These are phyloP conservation scores for Spizellomyces punctatus DNA, from an alignment of 192 early-diverging fungal genomes.

Conservation along the genomic window DNA sequence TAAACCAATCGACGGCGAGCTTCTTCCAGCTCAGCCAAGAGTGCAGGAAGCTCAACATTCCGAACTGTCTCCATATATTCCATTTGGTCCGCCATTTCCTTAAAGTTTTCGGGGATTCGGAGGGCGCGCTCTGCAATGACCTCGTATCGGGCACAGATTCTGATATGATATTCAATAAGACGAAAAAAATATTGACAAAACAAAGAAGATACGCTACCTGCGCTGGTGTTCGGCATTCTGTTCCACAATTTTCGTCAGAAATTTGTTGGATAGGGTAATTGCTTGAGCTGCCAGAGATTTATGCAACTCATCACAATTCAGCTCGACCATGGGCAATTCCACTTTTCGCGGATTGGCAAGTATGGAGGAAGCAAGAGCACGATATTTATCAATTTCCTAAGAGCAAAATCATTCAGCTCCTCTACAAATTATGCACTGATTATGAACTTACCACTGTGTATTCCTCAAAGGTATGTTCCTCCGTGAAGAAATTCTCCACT, in stretches of 20 bases:
- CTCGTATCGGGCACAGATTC: constrained; percentile 58
- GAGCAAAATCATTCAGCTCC: background rate
- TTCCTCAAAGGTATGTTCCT: constrained; percentile 59
- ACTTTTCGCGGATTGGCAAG: constrained; percentile 42
- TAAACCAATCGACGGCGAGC: constrained; percentile 53
- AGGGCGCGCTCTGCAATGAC: constrained; percentile 54
- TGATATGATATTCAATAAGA: background rate
- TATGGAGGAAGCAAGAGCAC: constrained; percentile 40
- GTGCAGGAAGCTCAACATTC: constrained; percentile 47
- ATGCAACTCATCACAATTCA: constrained; percentile 58
- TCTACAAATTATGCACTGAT: background rate
- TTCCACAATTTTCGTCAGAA: constrained; percentile 52
- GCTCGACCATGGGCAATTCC: constrained; percentile 56
- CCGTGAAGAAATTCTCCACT: constrained; percentile 43
- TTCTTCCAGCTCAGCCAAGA: constrained; percentile 55
- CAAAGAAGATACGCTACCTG: constrained; percentile 26
- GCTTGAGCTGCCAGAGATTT: constrained; percentile 41
- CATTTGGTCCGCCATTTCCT: constrained; percentile 69
- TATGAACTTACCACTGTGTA: constrained; percentile 39
- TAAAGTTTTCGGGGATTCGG: constrained; percentile 59
- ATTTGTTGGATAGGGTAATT: constrained; percentile 45
- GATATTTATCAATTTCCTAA: constrained; percentile 59
- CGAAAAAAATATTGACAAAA: background rate
- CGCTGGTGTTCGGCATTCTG: constrained; percentile 54
- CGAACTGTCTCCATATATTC: constrained; percentile 56